phyloP scores from a whole-genome alignment of 768 basidiomycete genomes.

The Boletus pseudo-olivaceus region DNA sequence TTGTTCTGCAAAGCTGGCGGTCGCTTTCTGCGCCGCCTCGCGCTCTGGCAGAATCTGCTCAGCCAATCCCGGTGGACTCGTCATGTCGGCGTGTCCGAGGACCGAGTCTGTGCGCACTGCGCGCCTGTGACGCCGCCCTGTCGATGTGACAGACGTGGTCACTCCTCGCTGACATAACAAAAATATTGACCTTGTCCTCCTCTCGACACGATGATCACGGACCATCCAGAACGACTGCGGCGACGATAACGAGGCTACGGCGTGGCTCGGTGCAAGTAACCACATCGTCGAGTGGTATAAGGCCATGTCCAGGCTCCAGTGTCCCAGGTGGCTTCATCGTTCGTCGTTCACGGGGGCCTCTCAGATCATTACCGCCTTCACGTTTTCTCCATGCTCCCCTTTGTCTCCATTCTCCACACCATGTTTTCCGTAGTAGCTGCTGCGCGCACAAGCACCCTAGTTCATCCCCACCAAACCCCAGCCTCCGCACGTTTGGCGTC shows the following conservation, averaged over 20 bases:
- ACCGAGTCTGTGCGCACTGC: not conserved
- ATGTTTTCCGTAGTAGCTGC: slow-evolving; percentile 13
- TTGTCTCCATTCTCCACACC: slow-evolving; percentile 18
- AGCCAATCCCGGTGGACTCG: slow-evolving; percentile 7
- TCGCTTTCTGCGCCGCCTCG: slow-evolving; percentile 34
- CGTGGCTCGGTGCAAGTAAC: not conserved
- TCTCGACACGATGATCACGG: not conserved
- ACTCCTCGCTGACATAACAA: slow-evolving; percentile 8
- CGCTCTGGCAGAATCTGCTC: slow-evolving; percentile 27
- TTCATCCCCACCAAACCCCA: slow-evolving; percentile 12
- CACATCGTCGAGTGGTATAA: not conserved
- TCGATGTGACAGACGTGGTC: slow-evolving; percentile 8
- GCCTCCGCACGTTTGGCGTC: not conserved
- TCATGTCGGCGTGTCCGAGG: slow-evolving; percentile 10
- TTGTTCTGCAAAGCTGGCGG: slow-evolving; percentile 32
- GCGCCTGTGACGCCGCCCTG: slow-evolving; percentile 13
- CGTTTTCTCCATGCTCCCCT: slow-evolving; percentile 18
- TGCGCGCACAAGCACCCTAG: slow-evolving; percentile 6
- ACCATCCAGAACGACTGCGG: slow-evolving; percentile 1
- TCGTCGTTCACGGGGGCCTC: slow-evolving; percentile 5
- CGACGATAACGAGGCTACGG: not conserved
- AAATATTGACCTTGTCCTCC: not conserved
- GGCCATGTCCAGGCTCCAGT: not conserved
- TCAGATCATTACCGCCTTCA: slow-evolving; percentile 24
- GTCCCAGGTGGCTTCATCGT: not conserved